Evolutionary conservation across 768 basidiomycete species (phyloP).

Genomic region (Phaeotremella fagi): DNA sequence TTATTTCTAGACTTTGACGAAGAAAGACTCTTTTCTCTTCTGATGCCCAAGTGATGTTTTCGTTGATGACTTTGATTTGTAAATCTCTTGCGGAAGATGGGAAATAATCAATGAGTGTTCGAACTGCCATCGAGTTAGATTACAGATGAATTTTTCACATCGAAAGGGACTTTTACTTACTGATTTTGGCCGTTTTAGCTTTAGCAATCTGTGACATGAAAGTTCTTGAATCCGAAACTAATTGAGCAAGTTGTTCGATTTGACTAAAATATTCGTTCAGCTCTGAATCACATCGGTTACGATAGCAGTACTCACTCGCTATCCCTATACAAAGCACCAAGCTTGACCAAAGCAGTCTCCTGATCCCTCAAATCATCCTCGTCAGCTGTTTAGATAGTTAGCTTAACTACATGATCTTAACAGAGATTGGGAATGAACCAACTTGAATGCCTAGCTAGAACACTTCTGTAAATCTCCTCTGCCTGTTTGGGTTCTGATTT

Average conservation of each 20-base stretch:
- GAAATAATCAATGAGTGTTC: slow-evolving; percentile 90
- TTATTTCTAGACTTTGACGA: slow-evolving; percentile 86
- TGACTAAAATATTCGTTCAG: slow-evolving; percentile 55
- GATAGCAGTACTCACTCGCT: slow-evolving; percentile 64
- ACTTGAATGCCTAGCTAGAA: slow-evolving; percentile 53
- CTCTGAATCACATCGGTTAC: too few species aligned
- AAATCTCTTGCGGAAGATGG: slow-evolving; percentile 64
- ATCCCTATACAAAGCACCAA: slow-evolving; percentile 81
- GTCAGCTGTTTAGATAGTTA: slow-evolving; percentile 37
- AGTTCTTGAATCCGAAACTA: slow-evolving; percentile 72
- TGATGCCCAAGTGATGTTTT: slow-evolving; percentile 90
- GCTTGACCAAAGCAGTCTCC: slow-evolving; percentile 74
- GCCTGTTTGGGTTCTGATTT: slow-evolving; percentile 59
- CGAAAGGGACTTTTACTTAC: slow-evolving; percentile 52
- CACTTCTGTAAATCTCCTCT: slow-evolving; percentile 68
- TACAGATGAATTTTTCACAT: neutral
- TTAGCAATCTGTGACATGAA: slow-evolving; percentile 95
- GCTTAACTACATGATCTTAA: neutral
- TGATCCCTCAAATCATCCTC: slow-evolving; percentile 69
- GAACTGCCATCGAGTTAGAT: slow-evolving; percentile 56
- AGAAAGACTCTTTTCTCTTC: slow-evolving; percentile 89
- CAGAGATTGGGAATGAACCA: slow-evolving; percentile 1
- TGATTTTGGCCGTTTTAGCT: slow-evolving; percentile 94
- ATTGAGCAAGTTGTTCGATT: slow-evolving; percentile 74
- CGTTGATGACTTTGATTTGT: slow-evolving; percentile 79